A percentile compares a stretch with the other conserved stretches of the same genome.
Evolutionary conservation across 2,329 filamentous ascomycete species (phyloP).

Genomic region (Chaetomium sp.): DNA sequence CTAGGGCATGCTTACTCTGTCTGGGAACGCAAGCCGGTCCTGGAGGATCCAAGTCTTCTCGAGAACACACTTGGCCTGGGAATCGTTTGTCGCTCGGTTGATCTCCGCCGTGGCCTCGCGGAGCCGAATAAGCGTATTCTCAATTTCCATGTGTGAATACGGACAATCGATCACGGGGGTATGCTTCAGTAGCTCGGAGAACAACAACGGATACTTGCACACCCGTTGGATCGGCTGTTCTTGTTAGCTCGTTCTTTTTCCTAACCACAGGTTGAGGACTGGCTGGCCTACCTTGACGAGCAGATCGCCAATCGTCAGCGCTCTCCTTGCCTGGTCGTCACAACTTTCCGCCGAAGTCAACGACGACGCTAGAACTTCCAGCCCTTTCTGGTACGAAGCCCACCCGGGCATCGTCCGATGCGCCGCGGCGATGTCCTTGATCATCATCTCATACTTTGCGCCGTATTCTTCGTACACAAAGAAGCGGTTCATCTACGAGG

Average conservation of each 20-base stretch:
- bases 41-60: slow-evolving; percentile 82
- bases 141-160: slow-evolving; percentile 71
- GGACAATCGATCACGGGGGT: slow-evolving; percentile 84
- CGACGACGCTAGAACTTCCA: slow-evolving; percentile 74
- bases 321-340: slow-evolving; percentile 60
- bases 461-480: slow-evolving; percentile 88
- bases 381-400: slow-evolving; percentile 74
- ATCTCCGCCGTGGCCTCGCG: slow-evolving; percentile 72
- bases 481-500: slow-evolving; percentile 67
- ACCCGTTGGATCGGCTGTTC: slow-evolving; percentile 80
- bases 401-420: slow-evolving; percentile 65
- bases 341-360: slow-evolving; percentile 63
- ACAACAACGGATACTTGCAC: slow-evolving; percentile 83
- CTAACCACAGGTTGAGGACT: not conserved
- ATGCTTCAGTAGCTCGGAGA: slow-evolving; percentile 73
- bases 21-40: slow-evolving; percentile 68
- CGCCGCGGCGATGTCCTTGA: slow-evolving; percentile 65
- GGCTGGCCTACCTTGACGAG: slow-evolving; percentile 67
- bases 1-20: slow-evolving; percentile 49
- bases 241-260: slow-evolving; percentile 1
- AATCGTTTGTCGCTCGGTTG: slow-evolving; percentile 77
- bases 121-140: slow-evolving; percentile 63
- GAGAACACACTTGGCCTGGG: slow-evolving; percentile 59
- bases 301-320: slow-evolving; percentile 75
- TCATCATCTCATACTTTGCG: slow-evolving; percentile 80